A percentile compares a stretch with the other conserved stretches of the same genome.
phyloP scores from a whole-genome alignment of 225 moss, liverwort and hornwort species.

The Physcomitrium patens region DNA sequence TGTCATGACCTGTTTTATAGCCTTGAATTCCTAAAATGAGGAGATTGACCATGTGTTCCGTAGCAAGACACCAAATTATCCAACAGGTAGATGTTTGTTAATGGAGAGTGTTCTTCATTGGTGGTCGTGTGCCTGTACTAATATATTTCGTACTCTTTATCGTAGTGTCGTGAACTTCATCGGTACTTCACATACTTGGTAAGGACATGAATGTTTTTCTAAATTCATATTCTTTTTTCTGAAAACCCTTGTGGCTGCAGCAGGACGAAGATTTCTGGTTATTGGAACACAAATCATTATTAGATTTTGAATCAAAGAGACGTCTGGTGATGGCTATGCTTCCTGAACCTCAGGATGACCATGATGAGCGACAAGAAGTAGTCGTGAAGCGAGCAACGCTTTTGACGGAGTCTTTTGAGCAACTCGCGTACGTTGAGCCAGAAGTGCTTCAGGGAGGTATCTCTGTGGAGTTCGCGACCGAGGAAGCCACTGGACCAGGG shows the following conservation, averaged over 20 bases:
- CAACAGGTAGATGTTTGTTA: no score
- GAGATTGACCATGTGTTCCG: background rate
- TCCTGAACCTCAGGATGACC: conserved; percentile 98
- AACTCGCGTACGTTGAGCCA: conserved; percentile 86
- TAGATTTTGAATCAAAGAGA: conserved; percentile 93
- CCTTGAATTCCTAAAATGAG: background rate
- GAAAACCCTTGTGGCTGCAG: conserved; percentile 37
- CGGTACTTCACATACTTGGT: background rate
- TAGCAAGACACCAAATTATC: no score
- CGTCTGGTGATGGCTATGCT: conserved; percentile 96
- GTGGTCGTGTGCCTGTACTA: background rate
- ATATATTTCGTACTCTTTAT: no score
- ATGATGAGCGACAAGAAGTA: conserved; percentile 93
- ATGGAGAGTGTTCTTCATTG: background rate
- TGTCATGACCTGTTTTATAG: background rate
- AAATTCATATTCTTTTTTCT: conserved; percentile 18
- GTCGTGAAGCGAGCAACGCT: conserved; percentile 88
- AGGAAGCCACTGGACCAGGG: conserved; percentile 98
- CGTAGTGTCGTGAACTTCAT: no score
- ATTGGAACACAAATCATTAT: conserved; percentile 72
- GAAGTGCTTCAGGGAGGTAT: conserved; percentile 92
- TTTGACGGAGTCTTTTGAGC: conserved; percentile 88
- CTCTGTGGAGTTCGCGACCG: conserved; percentile 91
- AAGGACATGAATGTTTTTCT: conserved; percentile 9
- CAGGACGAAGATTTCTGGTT: conserved; percentile 97